phyloP scores from a whole-genome alignment of 139 green algal genomes.

The Pseudopediastrum boryanum region DNA sequence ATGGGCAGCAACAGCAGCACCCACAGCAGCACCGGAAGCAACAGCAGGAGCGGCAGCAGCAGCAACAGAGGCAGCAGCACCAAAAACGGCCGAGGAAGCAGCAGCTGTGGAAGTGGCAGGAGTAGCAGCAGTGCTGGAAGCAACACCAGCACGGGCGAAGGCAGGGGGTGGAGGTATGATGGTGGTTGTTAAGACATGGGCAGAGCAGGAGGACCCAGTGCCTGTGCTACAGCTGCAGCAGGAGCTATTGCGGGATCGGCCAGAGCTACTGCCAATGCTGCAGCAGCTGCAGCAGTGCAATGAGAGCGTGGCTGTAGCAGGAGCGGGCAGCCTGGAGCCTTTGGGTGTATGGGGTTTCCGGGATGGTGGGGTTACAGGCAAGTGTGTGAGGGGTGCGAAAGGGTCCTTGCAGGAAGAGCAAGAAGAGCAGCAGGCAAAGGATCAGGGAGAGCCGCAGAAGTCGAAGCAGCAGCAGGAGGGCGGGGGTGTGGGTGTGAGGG shows the following conservation, averaged over 20 bases:
- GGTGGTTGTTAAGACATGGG: neutral
- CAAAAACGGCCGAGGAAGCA: neutral
- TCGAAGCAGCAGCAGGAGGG: neutral
- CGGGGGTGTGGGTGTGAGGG: too few relatives aligned
- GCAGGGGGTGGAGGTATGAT: neutral
- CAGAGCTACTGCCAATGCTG: conserved; percentile 22
- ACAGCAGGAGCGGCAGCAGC: conserved; percentile 11
- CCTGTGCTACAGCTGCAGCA: neutral
- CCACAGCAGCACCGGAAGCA: neutral
- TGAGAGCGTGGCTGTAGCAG: too few relatives aligned
- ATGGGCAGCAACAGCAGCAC: conserved; percentile 19
- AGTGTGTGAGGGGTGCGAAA: neutral
- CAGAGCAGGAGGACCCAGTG: neutral
- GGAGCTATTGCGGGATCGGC: conserved; percentile 2
- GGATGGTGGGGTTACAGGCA: too few relatives aligned
- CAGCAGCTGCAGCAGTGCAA: neutral
- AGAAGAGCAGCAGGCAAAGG: conserved; percentile 24
- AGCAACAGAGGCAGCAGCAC: conserved; percentile 13
- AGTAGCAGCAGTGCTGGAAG: conserved; percentile 3
- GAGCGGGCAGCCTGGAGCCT: too few relatives aligned
- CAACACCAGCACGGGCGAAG: neutral
- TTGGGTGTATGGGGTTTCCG: too few relatives aligned
- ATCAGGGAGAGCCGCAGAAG: too few relatives aligned
- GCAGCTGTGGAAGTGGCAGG: neutral
- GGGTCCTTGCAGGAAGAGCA: conserved; percentile 21